phyloP scores from a whole-genome alignment of 495 filamentous ascomycete species.

The Xylaria palmicola region DNA sequence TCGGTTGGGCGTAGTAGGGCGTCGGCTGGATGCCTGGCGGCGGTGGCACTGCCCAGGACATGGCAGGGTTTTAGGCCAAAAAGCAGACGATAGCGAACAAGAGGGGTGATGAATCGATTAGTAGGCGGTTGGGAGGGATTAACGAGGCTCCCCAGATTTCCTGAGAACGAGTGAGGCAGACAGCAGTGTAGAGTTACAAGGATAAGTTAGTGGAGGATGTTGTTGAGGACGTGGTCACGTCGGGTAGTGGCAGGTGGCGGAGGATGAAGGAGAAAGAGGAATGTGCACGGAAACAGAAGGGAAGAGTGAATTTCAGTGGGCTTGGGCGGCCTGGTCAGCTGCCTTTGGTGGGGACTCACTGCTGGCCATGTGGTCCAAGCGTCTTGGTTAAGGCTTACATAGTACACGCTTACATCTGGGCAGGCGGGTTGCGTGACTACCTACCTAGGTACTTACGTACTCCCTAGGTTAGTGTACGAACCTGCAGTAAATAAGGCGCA shows the following conservation, averaged over 20 bases:
- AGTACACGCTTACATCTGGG: not conserved
- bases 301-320: slow-evolving; percentile 12
- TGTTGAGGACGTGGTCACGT: not conserved
- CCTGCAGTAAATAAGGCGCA: too few species aligned
- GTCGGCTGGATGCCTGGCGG: slow-evolving; percentile 31
- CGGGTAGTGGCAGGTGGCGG: slow-evolving; percentile 5
- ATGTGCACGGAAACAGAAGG: slow-evolving; percentile 14
- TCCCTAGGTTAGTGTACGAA: too few species aligned
- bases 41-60: slow-evolving; percentile 36
- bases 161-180: not conserved
- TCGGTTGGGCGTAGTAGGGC: slow-evolving; percentile 31
- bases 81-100: too few species aligned
- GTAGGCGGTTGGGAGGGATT: slow-evolving; percentile 10
- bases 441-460: too few species aligned
- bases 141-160: not conserved
- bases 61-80: too few species aligned
- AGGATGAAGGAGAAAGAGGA: slow-evolving; percentile 11
- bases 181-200: not conserved
- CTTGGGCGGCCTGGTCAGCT: slow-evolving; percentile 3
- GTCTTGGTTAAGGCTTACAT: not conserved
- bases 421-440: too few species aligned
- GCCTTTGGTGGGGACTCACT: not conserved
- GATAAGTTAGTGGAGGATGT: slow-evolving; percentile 1
- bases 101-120: slow-evolving; percentile 11
- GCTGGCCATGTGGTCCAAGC: not conserved